Percentiles rank a stretch among this genome's conserved stretches.
phyloP scores from a whole-genome alignment of 1,139 yeast species.

The Hansenula lynferdii region DNA sequence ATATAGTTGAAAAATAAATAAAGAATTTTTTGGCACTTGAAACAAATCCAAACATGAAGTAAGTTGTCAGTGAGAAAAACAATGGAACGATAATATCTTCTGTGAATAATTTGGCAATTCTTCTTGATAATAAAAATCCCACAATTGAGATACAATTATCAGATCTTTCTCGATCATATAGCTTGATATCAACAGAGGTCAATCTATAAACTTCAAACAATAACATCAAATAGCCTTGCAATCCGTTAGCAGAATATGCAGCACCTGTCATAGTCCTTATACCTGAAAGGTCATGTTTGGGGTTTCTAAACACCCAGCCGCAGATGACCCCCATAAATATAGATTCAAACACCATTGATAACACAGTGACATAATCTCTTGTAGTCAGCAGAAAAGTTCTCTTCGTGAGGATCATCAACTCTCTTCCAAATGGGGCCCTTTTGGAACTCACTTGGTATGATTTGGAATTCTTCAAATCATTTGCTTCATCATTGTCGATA shows the following conservation, averaged over 20 bases:
- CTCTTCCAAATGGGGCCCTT: constrained; percentile 40
- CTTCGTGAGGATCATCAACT: constrained; percentile 49
- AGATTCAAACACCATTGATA: constrained; percentile 14
- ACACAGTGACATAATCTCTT: constrained; percentile 40
- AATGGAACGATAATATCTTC: constrained; percentile 70
- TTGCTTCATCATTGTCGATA: background rate
- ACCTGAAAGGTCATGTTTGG: constrained; percentile 58
- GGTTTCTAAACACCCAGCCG: constrained; percentile 77
- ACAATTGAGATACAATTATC: constrained; percentile 61
- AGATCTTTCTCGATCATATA: constrained; percentile 69
- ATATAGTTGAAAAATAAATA: constrained; percentile 52
- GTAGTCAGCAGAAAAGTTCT: constrained; percentile 51
- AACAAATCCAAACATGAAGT: constrained; percentile 73
- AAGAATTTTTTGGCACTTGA: constrained; percentile 43
- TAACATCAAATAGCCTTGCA: constrained; percentile 66
- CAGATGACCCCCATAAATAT: constrained; percentile 47
- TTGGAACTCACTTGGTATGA: too few relatives aligned
- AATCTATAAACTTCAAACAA: constrained; percentile 72
- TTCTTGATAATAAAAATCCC: constrained; percentile 42
- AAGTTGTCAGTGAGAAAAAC: constrained; percentile 55
- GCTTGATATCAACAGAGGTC: constrained; percentile 60
- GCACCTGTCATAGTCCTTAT: constrained; percentile 60
- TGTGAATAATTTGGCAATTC: constrained; percentile 35
- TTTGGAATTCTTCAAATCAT: too few relatives aligned
- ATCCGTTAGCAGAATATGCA: constrained; percentile 58